Base-by-base conservation (phyloP, 208 protist species). In the Leishmania martiniquensis region DNA sequence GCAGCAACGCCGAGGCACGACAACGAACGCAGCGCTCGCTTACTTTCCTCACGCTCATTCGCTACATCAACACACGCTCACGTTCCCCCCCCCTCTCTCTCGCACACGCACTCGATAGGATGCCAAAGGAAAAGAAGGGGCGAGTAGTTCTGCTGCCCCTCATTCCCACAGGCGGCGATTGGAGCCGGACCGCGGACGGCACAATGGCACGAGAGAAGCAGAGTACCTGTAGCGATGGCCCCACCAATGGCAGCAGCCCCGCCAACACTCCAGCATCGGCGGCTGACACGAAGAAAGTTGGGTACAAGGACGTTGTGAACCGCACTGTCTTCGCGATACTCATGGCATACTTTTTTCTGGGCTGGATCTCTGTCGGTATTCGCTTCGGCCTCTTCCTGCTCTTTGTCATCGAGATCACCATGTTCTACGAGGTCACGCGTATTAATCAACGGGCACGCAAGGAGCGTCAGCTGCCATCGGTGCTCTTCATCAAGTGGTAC, bases 371-470 rank as follows among this genome's bases (percentile, higher is more conserved):
- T n/a, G 75, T 95, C 2, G 96, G 96, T 63, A 86, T 92, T n/a
- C 84, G 85, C 45, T 89, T 89, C 42, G 86, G 89, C 13, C 88
- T 98, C 29, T 77, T 84, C 32, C 59, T 97, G 39, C 81, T 97
- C 20, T 66, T 96, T 52, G 70, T 87, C 15, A 93, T 97, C 62
- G 81, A 87, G 67, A 85, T 78, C 51, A 89, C 83, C 62, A 97
- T 98, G 93, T 98, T 97, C 79, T 86, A 88, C 67, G 94, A 98
- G 75, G 85, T 98, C 39, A 97, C 91, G 1, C 90, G 94, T 70
- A 97, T 98, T 63, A 94, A 95, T 78, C 89, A 95, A 57, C 78
- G 83, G 3, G 85, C 86, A 47, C 84, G 87, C 47, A 96, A 95
- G 73, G 90, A 97, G 71, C 73, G 86, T 25, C 90, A 97, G 72